Evolutionary conservation across 352 stramenopile genomes (phyloP), one percentile per base, ranked within the genome.

Genomic region (Phytophthora cajani): DNA sequence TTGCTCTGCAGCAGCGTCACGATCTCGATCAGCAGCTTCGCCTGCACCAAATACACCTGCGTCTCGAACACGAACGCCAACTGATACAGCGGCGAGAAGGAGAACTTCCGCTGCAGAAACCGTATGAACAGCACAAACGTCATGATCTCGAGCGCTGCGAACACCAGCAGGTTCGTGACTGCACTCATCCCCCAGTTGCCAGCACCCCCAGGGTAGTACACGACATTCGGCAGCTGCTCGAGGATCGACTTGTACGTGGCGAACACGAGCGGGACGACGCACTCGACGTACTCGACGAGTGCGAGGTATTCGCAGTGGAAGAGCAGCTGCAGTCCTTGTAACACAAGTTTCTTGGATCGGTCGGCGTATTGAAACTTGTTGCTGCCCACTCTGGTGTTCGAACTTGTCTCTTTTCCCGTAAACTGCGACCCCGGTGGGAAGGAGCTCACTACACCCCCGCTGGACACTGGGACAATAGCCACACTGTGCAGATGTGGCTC

Each of bases 251-350:
- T 72, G 59, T 80, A 82, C 11, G 66, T n/a, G 5, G 60, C 71
- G 42, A 78, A 85, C 1, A 80, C 49, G 9, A 75, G 57, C 5
- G 78, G 78, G 17, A 82, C 62, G 21, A 82, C 51, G n/a, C 72
- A 79, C 59, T 81, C 74, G 32, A 85, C 62, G 60, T 85, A 85
- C 49, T 85, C 74, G 23, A 72, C 64, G 0, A 85, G 54, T 3
- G 68, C 40, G 11, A 81, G 64, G 40, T 75, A 77, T 61, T 82
- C 78, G 32, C 71, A 77, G 25, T 66, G 67, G 58, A 79, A 85
- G 0, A 85, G 51, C n/a, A 82, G 42, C 27, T 80, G 65, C 5
- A 80, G 46, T 17, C 50, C 50, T 21, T 80, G 46, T 8, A 63
- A 23, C 0, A 77, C 53, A 14, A 74, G 17, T 51, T 60, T 40